Evolutionary conservation across 768 basidiomycete genomes (phyloP).

Genomic region (Leccinum pellstonianum): DNA sequence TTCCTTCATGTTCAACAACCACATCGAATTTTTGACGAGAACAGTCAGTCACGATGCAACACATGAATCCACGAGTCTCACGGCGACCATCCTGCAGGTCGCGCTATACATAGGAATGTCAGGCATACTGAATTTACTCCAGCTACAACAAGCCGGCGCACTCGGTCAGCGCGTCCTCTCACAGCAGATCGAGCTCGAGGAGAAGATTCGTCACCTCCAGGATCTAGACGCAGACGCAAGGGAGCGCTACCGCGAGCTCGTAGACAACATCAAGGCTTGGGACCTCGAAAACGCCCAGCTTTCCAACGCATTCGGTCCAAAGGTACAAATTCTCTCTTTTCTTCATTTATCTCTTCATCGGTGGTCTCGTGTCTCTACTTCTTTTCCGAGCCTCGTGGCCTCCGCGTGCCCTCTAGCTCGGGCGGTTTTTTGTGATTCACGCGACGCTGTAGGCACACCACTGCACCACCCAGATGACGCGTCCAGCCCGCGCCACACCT

Average conservation of each 20-base stretch:
- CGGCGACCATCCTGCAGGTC: too few species aligned
- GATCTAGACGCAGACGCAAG: slow-evolving; percentile 67
- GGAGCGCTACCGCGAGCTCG: slow-evolving; percentile 73
- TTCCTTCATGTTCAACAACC: too few species aligned
- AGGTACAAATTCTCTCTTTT: slow-evolving; percentile 44
- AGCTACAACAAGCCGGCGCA: slow-evolving; percentile 87
- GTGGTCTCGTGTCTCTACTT: not conserved
- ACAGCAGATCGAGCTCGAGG: slow-evolving; percentile 92
- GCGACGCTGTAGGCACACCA: not conserved
- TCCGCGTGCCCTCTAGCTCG: slow-evolving; percentile 2
- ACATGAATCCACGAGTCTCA: too few species aligned
- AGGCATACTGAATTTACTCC: too few species aligned
- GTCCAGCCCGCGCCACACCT: not conserved
- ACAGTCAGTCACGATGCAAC: too few species aligned
- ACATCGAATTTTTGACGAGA: too few species aligned
- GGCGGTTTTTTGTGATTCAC: not conserved
- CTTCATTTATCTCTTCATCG: not conserved
- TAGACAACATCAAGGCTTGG: slow-evolving; percentile 73
- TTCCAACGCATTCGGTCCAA: slow-evolving; percentile 62
- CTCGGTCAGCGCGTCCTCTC: slow-evolving; percentile 92
- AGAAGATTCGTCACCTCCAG: slow-evolving; percentile 79
- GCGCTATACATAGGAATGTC: too few species aligned
- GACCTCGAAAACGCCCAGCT: slow-evolving; percentile 77
- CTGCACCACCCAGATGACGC: not conserved
- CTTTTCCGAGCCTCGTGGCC: slow-evolving; percentile 18